Base-by-base conservation (phyloP, 371 early-diverging fungal genomes). In the Mortierella polycephala region DNA sequence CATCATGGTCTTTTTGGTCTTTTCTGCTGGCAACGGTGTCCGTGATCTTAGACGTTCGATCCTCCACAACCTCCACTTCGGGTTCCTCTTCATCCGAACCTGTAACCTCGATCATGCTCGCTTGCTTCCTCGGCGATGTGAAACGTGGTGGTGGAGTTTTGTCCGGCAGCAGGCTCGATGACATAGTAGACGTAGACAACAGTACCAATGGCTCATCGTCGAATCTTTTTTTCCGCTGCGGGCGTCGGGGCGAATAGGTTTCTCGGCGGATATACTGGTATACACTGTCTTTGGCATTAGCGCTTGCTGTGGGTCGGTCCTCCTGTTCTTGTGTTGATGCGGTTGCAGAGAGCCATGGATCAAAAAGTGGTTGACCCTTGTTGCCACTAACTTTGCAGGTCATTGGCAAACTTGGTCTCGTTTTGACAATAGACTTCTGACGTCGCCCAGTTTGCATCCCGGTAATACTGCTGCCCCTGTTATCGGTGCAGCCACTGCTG, bases 301-400 rank as follows among this genome's bases (percentile, higher is more conserved):
- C 18, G n/a, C 18, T 51, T 8, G 16, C 20, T 51, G 57, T 7
- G 14, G 49, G 53, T 1, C 44, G 54, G 4, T 41, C 9, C 12
- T 74, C 65, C n/a, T 62, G 16, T 14, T 55, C 59, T 14, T 44
- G 16, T 0, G 39, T 42, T 41, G 55, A 18, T 9, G 49, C 45
- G 7, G 51, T 54, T 45, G 20, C 56, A 11, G 75, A 75, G 18
- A 75, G 62, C 75, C 75, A 75, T 9, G 75, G 62, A 44, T 75
- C 75, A 20, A 64, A 52, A 47, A 57, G 16, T 30, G 64, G 9
- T 69, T 75, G 75, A 69, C 69, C 65, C 0, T 20, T 16, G 52
- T 75, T 69, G 75, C 75, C 75, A 75, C 75, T 66, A 75, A 69
- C 61, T 56, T 62, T 60, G 40, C 14, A 1, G 5, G 0, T 14